These are phyloP conservation scores for Theileria sp. DNA, from an alignment of 169 alveolate genomes.

Conservation along the genomic window DNA sequence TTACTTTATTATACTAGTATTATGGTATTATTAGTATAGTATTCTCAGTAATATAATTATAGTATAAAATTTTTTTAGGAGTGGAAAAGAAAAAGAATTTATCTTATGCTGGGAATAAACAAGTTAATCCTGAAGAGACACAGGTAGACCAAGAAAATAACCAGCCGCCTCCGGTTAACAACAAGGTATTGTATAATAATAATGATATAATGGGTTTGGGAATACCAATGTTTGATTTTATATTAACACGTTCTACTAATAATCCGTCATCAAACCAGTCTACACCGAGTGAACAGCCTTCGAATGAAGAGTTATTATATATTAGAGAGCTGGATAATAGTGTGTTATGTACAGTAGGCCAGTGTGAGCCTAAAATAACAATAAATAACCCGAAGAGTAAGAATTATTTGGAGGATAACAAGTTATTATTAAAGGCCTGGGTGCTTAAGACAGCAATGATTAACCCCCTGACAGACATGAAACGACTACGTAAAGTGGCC, in stretches of 20 bases:
- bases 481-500: conserved; percentile 69
- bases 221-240: conserved; percentile 71
- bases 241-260: neutral
- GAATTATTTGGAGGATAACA: conserved; percentile 66
- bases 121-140: neutral
- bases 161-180: neutral
- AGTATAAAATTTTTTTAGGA: neutral
- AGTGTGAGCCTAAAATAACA: conserved; percentile 83
- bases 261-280: conserved; percentile 54
- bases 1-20: too few species aligned
- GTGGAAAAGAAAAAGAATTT: neutral
- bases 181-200: conserved; percentile 56
- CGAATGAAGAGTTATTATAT: conserved; percentile 71
- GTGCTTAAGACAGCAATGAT: conserved; percentile 68
- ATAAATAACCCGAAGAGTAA: conserved; percentile 78
- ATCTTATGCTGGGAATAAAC: neutral
- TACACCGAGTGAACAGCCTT: conserved; percentile 26
- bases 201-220: conserved; percentile 65
- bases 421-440: conserved; percentile 77
- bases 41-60: too few species aligned
- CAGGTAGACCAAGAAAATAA: neutral
- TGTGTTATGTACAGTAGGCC: conserved; percentile 82
- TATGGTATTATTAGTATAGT: too few species aligned
- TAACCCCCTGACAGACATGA: conserved; percentile 60
- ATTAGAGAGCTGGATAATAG: conserved; percentile 54